Conservation (phyloP, 495 filamentous ascomycete species). For the Aspergillus ostianus region DNA sequence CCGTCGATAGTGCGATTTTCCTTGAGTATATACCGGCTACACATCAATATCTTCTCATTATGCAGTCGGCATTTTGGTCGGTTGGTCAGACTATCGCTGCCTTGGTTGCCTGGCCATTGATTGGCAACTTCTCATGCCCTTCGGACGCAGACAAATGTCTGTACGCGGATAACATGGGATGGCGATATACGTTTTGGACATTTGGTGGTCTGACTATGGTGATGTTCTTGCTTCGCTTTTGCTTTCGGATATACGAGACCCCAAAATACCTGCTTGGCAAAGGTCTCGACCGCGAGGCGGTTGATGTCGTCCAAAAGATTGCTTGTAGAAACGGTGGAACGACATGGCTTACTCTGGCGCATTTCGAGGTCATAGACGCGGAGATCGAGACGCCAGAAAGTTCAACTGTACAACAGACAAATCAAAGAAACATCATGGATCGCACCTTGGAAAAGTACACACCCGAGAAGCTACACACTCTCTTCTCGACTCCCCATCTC, state of each 20-base stretch:
- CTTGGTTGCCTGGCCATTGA: slow-evolving; percentile 48
- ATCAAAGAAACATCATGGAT: neutral
- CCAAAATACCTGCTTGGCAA: slow-evolving; percentile 69
- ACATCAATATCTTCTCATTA: slow-evolving; percentile 46
- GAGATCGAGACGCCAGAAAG: slow-evolving; percentile 20
- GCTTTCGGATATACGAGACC: slow-evolving; percentile 67
- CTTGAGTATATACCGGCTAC: slow-evolving; percentile 50
- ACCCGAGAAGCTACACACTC: slow-evolving; percentile 8
- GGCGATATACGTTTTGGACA: slow-evolving; percentile 57
- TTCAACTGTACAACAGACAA: slow-evolving; percentile 23
- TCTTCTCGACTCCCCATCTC: slow-evolving; percentile 61
- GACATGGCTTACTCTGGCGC: slow-evolving; percentile 56
- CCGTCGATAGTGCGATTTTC: slow-evolving; percentile 65
- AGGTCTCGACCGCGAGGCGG: slow-evolving; percentile 60
- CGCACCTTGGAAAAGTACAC: too few relatives aligned
- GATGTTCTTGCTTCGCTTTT: slow-evolving; percentile 62
- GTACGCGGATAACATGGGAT: slow-evolving; percentile 49
- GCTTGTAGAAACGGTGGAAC: slow-evolving; percentile 61
- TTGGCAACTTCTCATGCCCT: slow-evolving; percentile 38
- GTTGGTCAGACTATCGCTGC: slow-evolving; percentile 33
- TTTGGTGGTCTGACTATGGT: slow-evolving; percentile 64
- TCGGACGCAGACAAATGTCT: slow-evolving; percentile 36
- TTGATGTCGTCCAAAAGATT: slow-evolving; percentile 58
- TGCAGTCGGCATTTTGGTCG: slow-evolving; percentile 54
- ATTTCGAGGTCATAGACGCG: slow-evolving; percentile 42